Base-by-base conservation (phyloP, 2,329 filamentous ascomycete genomes). In the Fusarium sp. region DNA sequence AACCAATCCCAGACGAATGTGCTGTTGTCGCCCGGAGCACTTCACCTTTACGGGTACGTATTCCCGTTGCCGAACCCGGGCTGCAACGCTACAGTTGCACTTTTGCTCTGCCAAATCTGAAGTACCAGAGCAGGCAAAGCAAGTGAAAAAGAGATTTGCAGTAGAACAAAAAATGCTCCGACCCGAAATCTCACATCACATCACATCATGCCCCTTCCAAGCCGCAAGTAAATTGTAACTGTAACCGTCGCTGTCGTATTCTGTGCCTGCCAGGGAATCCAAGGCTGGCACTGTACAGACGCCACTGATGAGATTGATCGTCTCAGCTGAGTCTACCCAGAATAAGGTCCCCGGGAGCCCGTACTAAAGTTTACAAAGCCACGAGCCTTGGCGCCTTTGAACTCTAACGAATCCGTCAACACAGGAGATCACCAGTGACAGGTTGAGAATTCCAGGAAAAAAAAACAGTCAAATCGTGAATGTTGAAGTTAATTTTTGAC, bases 11-110 rank as follows among this genome's bases (percentile, higher is more conserved):
- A 42, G 52, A 35, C 33, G 32, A 44, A 62, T 68, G 65, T 49
- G 64, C 25, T 62, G 64, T 62, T 68, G 56, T 68, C 60, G 63
- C 53, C 63, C 71, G 71, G 71, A 62, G 71, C 54, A 61, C 47
- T 61, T 71, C 44, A 59, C 71, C 71, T 68, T 68, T 74, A 68
- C 25, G 35, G 71, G 67, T 49, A 69, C 58, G 40, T 69, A 67
- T 70, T 71, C 60, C 71, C 67, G 71, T 57, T 68, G 53, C 67
- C 71, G 67, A 74, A 62, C 33, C 40, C 50, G 60, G 50, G 59
- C 37, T 73, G 66, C 58, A 71, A 73, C 66, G 61, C 70, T 67
- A 50, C 56, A 32, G 47, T 46, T 62, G 56, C 49, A 68, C 65
- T 68, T 67, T 67, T 67, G 64, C 57, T 58, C 46, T 38, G 30